Conservation (phyloP, 768 basidiomycete genomes). For the Steccherinum ochraceum region DNA sequence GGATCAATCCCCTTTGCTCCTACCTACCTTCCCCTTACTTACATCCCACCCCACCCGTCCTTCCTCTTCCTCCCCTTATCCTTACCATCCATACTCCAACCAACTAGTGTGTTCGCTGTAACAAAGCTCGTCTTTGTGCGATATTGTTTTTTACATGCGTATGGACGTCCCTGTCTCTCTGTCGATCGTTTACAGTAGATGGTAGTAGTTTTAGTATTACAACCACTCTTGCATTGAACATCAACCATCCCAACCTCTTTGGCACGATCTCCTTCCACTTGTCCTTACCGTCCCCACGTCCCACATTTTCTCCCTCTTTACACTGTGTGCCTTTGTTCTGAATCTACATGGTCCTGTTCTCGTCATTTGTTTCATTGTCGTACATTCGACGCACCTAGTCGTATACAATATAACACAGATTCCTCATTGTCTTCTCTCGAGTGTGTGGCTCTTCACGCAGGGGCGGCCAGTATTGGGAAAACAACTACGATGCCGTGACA, state of each 20-base stretch:
- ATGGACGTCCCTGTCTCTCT: not conserved
- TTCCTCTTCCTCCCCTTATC: too few species aligned
- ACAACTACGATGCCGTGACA: too few species aligned
- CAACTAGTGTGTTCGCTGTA: too few species aligned
- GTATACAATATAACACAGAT: not conserved
- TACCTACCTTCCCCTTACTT: not conserved
- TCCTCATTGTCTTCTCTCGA: too few species aligned
- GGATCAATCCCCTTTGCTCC: not conserved
- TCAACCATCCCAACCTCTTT: not conserved
- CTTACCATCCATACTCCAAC: too few species aligned
- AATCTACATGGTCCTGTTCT: not conserved
- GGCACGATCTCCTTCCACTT: not conserved
- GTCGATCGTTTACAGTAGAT: too few species aligned
- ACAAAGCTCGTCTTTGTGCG: too few species aligned
- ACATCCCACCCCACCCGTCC: too few species aligned
- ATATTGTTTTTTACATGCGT: not conserved
- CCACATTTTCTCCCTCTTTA: not conserved
- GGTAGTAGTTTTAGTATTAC: too few species aligned
- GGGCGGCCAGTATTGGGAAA: too few species aligned
- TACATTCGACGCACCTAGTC: not conserved
- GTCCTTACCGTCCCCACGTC: too few species aligned
- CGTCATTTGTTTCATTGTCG: not conserved
- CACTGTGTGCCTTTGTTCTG: not conserved
- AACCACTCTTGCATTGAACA: not conserved
- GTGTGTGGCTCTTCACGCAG: too few species aligned